Conservation (phyloP, 2,329 filamentous ascomycete genomes). For the Colletotrichum tofieldiae region DNA sequence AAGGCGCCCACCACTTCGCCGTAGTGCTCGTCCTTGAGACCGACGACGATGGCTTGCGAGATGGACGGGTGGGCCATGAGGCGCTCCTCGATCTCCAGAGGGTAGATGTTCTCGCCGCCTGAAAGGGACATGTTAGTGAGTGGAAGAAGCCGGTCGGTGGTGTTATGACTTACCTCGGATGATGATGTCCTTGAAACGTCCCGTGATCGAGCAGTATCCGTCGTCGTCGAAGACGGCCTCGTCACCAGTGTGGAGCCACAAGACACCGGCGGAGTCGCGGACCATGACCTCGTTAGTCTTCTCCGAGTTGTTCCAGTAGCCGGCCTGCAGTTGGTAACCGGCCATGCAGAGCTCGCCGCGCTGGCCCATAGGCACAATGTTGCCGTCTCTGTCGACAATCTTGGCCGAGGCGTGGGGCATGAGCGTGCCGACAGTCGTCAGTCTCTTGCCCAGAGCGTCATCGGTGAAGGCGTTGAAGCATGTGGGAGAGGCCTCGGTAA, state of each 20-base stretch:
- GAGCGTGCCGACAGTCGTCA: conserved; percentile 82
- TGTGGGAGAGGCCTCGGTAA: conserved; percentile 85
- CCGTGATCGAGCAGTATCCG: conserved; percentile 82
- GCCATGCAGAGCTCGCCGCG: conserved; percentile 84
- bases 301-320: conserved; percentile 79
- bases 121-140: conserved; percentile 42
- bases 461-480: conserved; percentile 86
- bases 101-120: conserved; percentile 82
- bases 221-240: conserved; percentile 77
- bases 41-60: conserved; percentile 77
- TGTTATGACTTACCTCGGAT: conserved; percentile 70
- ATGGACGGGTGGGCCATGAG: conserved; percentile 76
- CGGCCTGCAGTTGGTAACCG: conserved; percentile 81
- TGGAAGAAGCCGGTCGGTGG: conserved; percentile 41
- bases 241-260: conserved; percentile 80
- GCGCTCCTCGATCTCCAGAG: conserved; percentile 82
- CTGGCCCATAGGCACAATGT: conserved; percentile 76
- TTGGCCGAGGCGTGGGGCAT: conserved; percentile 85
- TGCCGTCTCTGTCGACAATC: conserved; percentile 79
- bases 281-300: conserved; percentile 78
- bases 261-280: conserved; percentile 65
- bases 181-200: conserved; percentile 85
- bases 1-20: conserved; percentile 82
- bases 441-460: conserved; percentile 76
- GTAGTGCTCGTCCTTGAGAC: conserved; percentile 78